Percentiles rank a stretch among this genome's conserved stretches.
Evolutionary conservation across 108 stramenopile species (phyloP).

Genomic region (Bacterosira constricta): DNA sequence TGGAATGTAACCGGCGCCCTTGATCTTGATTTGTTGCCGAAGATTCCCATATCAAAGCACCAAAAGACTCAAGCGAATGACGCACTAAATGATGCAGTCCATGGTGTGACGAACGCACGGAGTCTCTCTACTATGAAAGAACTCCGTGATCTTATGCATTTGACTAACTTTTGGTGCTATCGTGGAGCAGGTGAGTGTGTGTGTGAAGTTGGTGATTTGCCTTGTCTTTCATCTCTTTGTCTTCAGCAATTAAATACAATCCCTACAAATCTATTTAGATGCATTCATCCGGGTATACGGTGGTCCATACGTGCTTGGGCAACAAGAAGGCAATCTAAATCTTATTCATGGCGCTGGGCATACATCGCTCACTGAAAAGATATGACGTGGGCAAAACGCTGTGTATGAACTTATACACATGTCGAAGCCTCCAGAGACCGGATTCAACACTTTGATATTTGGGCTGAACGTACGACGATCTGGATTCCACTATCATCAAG

Average conservation of each 20-base stretch:
- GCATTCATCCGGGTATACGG: constrained; percentile 22
- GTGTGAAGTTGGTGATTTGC: neutral
- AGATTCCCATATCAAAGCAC: constrained; percentile 1
- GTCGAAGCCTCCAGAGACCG: constrained; percentile 11
- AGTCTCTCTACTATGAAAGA: constrained; percentile 15
- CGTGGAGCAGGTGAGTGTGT: constrained; percentile 27
- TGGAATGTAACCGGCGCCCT: constrained; percentile 34
- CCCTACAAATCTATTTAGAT: no score
- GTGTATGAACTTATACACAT: constrained; percentile 20
- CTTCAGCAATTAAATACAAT: no score
- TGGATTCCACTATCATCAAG: constrained; percentile 44
- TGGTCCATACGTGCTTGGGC: constrained; percentile 28
- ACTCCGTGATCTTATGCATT: constrained; percentile 22
- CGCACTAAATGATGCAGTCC: constrained; percentile 20
- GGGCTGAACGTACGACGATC: constrained; percentile 28
- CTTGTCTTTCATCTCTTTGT: neutral
- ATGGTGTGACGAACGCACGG: constrained; percentile 33
- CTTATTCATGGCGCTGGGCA: constrained; percentile 25
- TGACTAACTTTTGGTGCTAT: constrained; percentile 22
- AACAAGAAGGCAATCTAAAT: constrained; percentile 29
- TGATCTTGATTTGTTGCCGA: constrained; percentile 26
- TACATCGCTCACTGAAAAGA: constrained; percentile 24
- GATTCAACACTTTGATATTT: constrained; percentile 35
- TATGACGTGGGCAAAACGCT: constrained; percentile 21
- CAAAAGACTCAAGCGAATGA: constrained; percentile 7